Conservation (phyloP, 106 monocot species). For the Apostasia shenzhenica region DNA sequence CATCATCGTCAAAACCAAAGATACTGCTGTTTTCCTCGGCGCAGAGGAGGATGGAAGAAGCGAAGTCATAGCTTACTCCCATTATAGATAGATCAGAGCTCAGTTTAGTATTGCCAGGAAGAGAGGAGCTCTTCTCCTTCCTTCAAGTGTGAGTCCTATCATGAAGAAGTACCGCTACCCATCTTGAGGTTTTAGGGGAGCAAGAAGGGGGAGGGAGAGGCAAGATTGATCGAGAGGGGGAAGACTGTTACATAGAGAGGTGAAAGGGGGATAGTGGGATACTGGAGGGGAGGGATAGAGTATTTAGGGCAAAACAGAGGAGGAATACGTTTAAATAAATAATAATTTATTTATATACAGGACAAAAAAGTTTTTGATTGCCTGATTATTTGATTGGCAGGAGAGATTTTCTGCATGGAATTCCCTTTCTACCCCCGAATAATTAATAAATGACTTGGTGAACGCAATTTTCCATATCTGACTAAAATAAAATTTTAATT, state of each 20-base stretch:
- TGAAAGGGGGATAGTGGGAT: background rate
- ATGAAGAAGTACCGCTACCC: background rate
- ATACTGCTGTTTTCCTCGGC: slow-evolving; percentile 56
- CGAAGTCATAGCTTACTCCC: slow-evolving; percentile 31
- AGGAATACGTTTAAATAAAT: background rate
- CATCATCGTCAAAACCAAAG: slow-evolving; percentile 54
- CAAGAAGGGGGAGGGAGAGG: background rate
- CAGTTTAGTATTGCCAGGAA: background rate
- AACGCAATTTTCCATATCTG: too few species aligned
- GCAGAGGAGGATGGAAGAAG: slow-evolving; percentile 53
- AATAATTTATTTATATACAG: background rate
- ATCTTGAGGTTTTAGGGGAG: background rate
- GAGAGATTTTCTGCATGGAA: too few species aligned
- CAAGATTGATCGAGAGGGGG: background rate
- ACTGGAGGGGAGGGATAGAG: background rate
- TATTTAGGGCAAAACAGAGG: background rate
- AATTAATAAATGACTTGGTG: too few species aligned
- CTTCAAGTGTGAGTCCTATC: background rate
- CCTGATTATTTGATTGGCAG: too few species aligned
- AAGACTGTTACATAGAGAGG: background rate
- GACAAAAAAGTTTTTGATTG: too few species aligned
- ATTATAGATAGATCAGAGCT: slow-evolving; percentile 16
- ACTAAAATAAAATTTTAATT: too few species aligned
- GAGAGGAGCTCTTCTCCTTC: slow-evolving; percentile 6
- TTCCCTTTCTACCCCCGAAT: too few species aligned